phyloP scores from a whole-genome alignment of 1,139 yeast species.

The Insectozyma bohioensis region DNA sequence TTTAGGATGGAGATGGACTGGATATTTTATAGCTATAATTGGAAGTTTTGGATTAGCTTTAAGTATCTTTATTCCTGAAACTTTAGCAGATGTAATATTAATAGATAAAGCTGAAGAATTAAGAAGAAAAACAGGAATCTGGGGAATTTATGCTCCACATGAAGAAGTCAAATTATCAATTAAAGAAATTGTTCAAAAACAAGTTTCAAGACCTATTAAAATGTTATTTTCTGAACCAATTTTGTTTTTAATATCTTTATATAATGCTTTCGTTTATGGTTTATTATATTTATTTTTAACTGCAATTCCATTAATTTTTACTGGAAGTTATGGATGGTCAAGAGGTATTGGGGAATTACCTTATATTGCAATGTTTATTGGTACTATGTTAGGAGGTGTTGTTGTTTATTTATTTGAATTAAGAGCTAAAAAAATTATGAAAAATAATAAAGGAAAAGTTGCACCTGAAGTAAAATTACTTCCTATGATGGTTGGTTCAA shows the following conservation, averaged over 20 bases:
- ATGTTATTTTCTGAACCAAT: slow-evolving; percentile 77
- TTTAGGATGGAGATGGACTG: slow-evolving; percentile 60
- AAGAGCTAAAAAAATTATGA: slow-evolving; percentile 19
- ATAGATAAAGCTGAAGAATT: slow-evolving; percentile 61
- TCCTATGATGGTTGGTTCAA: slow-evolving; percentile 67
- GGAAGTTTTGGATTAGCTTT: slow-evolving; percentile 32
- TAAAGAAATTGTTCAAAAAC: slow-evolving; percentile 65
- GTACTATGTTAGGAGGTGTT: slow-evolving; percentile 58
- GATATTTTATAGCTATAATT: slow-evolving; percentile 53
- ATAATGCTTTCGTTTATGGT: slow-evolving; percentile 83
- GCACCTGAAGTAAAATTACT: slow-evolving; percentile 78
- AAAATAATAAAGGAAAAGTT: slow-evolving; percentile 54
- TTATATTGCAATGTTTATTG: slow-evolving; percentile 63
- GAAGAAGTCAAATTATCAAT: slow-evolving; percentile 65
- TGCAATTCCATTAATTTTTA: slow-evolving; percentile 76
- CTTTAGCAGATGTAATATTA: slow-evolving; percentile 50
- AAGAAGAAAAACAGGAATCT: slow-evolving; percentile 55
- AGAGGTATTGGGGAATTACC: slow-evolving; percentile 61
- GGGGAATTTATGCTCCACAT: slow-evolving; percentile 85
- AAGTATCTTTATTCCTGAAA: slow-evolving; percentile 39
- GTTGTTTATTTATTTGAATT: slow-evolving; percentile 27
- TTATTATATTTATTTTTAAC: slow-evolving; percentile 72
- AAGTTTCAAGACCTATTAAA: slow-evolving; percentile 63
- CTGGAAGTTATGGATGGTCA: slow-evolving; percentile 53
- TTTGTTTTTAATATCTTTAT: slow-evolving; percentile 62